A percentile compares a stretch with the other conserved stretches of the same genome.
Evolutionary conservation across 352 stramenopile genomes (phyloP).

Genomic region (Phytopythium sindhum): DNA sequence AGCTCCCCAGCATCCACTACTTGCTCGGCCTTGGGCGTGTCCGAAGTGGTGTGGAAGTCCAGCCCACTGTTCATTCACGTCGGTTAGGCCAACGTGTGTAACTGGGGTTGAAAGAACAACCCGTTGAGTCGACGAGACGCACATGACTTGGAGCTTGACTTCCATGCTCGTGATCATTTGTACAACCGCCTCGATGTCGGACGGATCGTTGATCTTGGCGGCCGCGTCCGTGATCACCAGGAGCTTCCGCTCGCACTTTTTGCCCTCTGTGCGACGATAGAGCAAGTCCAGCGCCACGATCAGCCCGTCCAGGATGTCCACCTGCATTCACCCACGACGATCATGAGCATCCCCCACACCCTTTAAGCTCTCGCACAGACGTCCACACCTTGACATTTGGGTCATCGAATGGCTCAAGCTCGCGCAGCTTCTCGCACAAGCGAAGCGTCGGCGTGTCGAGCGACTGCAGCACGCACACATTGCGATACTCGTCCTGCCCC

Average conservation of each 20-base stretch:
- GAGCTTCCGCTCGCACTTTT: slow-evolving; percentile 76
- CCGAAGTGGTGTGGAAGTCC: slow-evolving; percentile 59
- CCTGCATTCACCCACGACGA: slow-evolving; percentile 13
- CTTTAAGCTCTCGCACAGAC: background rate
- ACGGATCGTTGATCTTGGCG: slow-evolving; percentile 50
- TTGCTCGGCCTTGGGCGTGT: slow-evolving; percentile 17
- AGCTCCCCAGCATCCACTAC: slow-evolving; percentile 4
- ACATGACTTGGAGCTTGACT: slow-evolving; percentile 82
- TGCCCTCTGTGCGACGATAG: slow-evolving; percentile 64
- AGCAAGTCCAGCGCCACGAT: slow-evolving; percentile 83
- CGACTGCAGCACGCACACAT: slow-evolving; percentile 56
- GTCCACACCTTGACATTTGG: slow-evolving; percentile 26
- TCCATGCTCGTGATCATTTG: slow-evolving; percentile 77
- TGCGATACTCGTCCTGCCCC: slow-evolving; percentile 46
- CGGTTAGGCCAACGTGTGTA: background rate
- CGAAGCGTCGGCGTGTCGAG: slow-evolving; percentile 61
- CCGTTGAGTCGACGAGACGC: slow-evolving; percentile 9
- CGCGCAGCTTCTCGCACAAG: slow-evolving; percentile 55
- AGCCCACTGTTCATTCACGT: slow-evolving; percentile 35
- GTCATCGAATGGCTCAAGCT: slow-evolving; percentile 22
- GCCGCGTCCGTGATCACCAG: slow-evolving; percentile 77
- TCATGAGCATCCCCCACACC: background rate
- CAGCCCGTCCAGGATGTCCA: slow-evolving; percentile 74
- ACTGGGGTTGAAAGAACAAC: too few species aligned
- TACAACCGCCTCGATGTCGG: slow-evolving; percentile 66